Base-by-base conservation (phyloP, 2,329 filamentous ascomycete species). In the Aspergillus ochraceoroseus region DNA sequence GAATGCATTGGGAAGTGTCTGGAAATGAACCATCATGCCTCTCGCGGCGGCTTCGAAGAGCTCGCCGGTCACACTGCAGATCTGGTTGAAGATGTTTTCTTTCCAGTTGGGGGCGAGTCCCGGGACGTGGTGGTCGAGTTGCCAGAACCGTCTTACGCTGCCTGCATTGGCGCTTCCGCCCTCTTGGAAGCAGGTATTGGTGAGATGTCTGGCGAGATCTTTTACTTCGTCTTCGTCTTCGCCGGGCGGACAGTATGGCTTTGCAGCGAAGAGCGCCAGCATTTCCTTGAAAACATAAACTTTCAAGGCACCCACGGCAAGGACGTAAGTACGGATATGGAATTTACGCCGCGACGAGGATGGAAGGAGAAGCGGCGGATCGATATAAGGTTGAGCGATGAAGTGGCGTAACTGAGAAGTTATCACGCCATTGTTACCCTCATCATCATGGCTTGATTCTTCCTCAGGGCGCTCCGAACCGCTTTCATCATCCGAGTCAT, bases 391-490 rank as follows among this genome's bases (percentile, higher is more conserved):
- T 65, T 98, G 92, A 4, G 85, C 89, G 56, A 96, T 81, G 68
- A 98, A 98, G 69, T 98, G 90, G 44, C 92, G 84, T 34, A 98
- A 81, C 59, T 95, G 88, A 0, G 86, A 92, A 2, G 90, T 87
- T 41, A 87, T 83, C 51, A 95, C 84, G 53, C 72, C 74, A 28
- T 72, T 57, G 3, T 63, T 55, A 31, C 59, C 53, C 7, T 49
- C 48, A 14, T 52, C 34, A 18, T 44, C 42, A 13, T 52, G 41
- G 7, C 46, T 44, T 3, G n/a, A n/a, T n/a, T 59, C 52, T 5
- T 72, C 69, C 47, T 79, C 70, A 4, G 52, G 51, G 5, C 49
- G 46, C 11, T 65, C 62, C 3, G 61, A 61, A 11, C 58, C 62
- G n/a, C 56, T 60, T 19, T 60, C 57, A 5, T 63, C 59, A 30